Base-by-base conservation (phyloP, 768 basidiomycete genomes). In the Lactifluus pinguis region DNA sequence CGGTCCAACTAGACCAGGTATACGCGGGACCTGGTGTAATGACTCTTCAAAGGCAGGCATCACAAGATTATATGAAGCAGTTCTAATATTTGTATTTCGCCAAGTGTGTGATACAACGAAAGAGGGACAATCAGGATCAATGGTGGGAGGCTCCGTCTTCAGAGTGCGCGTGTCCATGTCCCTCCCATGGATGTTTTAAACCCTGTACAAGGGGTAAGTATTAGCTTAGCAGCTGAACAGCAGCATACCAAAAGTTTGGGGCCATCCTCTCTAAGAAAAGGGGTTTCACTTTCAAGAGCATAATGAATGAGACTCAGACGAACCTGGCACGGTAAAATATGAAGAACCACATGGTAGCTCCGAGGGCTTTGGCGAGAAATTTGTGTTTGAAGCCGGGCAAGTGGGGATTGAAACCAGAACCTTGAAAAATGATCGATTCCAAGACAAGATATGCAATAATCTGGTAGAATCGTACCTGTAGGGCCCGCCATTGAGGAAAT, bases 341-440 rank as follows among this genome's bases (percentile, higher is more conserved):
- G 79, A 94, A 97, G 83, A 95, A 95, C 94, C 94, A 97, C 94
- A 97, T 95, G 29, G 85, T 82, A 38, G 93, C 94, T 52, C 94
- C 94, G 49, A 97, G 77, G 62, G 83, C 84, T 74, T 93, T 94
- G 30, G 88, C 82, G 34, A 95, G 79, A 72, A 92, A 83, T 61
- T 80, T 82, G 73, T 93, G 84, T 68, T 78, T 82, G 68, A 83
- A 78, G 13, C 87, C 83, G 9, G 92, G 90, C 32, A 93, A 79
- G 71, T 93, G 93, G 42, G 93, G 93, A 72, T 92, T 80, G 69
- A 95, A 95, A 66, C 92, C 94, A 74, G 85, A 74, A 67, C 78
- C 85, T 85, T 61, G 0, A 51, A 4, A 48, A 51, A 49, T 10
- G 59, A 42, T 29, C 21, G 38, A 39, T 21, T 36, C 38, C n/a